phyloP scores from a whole-genome alignment of 2,329 filamentous ascomycete genomes.

The Didymella sp. region DNA sequence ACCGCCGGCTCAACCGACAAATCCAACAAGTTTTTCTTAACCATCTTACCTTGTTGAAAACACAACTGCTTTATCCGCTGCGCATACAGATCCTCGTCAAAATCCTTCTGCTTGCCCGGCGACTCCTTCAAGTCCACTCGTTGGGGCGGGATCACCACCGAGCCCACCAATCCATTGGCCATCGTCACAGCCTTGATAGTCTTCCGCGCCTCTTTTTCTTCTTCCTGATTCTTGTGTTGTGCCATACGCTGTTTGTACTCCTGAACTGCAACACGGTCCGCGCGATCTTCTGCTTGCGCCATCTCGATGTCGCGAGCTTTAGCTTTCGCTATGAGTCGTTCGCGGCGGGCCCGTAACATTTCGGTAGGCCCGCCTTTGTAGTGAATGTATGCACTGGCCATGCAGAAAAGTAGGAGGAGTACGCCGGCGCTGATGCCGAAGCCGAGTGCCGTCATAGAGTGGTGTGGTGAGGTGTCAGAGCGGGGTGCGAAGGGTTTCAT shows the following conservation, averaged over 20 bases:
- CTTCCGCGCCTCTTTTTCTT: not conserved
- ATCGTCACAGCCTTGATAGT: not conserved
- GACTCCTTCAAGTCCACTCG: not conserved
- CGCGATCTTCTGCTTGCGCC: not conserved
- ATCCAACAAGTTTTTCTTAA: not conserved
- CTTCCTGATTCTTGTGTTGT: not conserved
- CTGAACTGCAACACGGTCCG: not conserved
- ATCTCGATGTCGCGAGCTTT: not conserved
- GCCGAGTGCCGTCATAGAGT: not conserved
- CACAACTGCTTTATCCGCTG: not conserved
- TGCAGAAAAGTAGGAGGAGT: not conserved
- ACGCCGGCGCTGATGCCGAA: not conserved
- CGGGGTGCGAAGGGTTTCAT: not conserved
- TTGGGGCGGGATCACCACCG: not conserved
- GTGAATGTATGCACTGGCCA: not conserved
- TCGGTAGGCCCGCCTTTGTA: not conserved
- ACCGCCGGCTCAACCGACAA: not conserved
- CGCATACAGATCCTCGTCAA: not conserved
- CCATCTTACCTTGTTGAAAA: not conserved
- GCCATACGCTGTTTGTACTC: not conserved
- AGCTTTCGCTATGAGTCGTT: not conserved
- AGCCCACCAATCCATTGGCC: not conserved
- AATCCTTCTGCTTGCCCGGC: not conserved
- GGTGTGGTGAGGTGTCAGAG: not conserved
- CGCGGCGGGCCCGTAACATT: not conserved